Conservation (phyloP, 805 yeast species). For the Kurtzmaniella fragi region DNA sequence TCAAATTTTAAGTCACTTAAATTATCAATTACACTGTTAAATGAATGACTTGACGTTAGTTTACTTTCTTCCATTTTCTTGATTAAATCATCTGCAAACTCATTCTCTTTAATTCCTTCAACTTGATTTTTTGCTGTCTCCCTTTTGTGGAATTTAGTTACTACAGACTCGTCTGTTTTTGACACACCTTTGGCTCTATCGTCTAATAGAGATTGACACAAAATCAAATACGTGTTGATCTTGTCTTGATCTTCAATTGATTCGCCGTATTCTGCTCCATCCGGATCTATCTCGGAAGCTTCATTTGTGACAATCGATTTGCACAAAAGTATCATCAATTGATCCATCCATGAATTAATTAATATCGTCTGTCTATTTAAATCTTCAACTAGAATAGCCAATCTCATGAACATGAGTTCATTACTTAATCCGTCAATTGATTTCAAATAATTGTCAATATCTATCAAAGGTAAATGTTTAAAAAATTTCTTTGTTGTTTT, state of each 20-base stretch:
- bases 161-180: conserved; percentile 25
- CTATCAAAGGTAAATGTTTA: conserved; percentile 22
- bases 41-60: conserved; percentile 20
- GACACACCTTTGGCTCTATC: conserved; percentile 37
- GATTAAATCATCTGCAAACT: conserved; percentile 20
- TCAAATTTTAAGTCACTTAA: conserved; percentile 13
- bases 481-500: conserved; percentile 31
- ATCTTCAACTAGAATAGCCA: conserved; percentile 17
- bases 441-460: conserved; percentile 9
- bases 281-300: conserved; percentile 34
- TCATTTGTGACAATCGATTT: conserved; percentile 47
- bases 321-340: conserved; percentile 38
- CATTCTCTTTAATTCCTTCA: conserved; percentile 20
- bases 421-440: conserved; percentile 16
- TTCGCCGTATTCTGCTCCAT: conserved; percentile 74
- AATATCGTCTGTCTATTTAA: conserved; percentile 49
- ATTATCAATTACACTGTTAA: conserved; percentile 19
- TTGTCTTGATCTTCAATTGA: conserved; percentile 74
- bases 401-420: conserved; percentile 16
- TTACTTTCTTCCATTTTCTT: conserved; percentile 18
- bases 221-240: conserved; percentile 54
- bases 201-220: conserved; percentile 32
- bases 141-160: conserved; percentile 5
- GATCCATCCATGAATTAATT: conserved; percentile 48
- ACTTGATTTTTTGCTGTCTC: conserved; percentile 13